Base-by-base conservation (phyloP, 2,329 filamentous ascomycete genomes). In the Mycosphaerella sp. region DNA sequence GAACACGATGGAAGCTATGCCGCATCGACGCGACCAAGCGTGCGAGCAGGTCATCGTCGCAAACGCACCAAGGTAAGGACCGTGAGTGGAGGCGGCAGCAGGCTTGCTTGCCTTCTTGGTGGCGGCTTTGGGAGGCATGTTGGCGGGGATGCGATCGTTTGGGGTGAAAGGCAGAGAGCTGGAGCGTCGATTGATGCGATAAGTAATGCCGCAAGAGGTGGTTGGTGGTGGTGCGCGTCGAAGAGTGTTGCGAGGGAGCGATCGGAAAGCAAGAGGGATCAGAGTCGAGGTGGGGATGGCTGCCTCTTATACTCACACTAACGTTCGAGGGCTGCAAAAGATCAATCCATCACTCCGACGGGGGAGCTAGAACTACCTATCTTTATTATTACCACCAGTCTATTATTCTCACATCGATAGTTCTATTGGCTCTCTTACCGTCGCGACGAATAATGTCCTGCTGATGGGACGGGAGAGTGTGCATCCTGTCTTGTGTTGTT, bases 31-130 rank as follows among this genome's bases (percentile, higher is more conserved):
- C 57, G 57, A 59, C 57, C 49, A 52, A n/a, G 30, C 49, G 41
- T 13, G 54, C 54, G 52, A 18, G 28, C 45, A 44, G 48, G 42
- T 41, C 16, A 45, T 72, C 70, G 65, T 70, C 68, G 61, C 51
- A 67, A 64, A 74, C 77, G 68, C 72, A 85, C 84, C 82, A 74
- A 80, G 80, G 74, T 86, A 86, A 63, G 79, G 78, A 62, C 77
- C 76, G 74, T 85, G 82, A 57, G 75, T 70, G 59, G 79, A 83
- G 64, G 74, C 62, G 53, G 78, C 66, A 61, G 78, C 74, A 63
- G 76, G 46, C 41, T 43, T 48, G 44, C 35, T 48, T n/a, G 44
- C 44, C 44, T 48, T 48, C 36, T 48, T 47, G 52, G 53, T 50
- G 35, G 53, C 36, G 14, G 56, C 42, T 48, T 55, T 60, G 44